phyloP scores from a whole-genome alignment of 1,139 yeast genomes.

The Saccharomyces hybrid region DNA sequence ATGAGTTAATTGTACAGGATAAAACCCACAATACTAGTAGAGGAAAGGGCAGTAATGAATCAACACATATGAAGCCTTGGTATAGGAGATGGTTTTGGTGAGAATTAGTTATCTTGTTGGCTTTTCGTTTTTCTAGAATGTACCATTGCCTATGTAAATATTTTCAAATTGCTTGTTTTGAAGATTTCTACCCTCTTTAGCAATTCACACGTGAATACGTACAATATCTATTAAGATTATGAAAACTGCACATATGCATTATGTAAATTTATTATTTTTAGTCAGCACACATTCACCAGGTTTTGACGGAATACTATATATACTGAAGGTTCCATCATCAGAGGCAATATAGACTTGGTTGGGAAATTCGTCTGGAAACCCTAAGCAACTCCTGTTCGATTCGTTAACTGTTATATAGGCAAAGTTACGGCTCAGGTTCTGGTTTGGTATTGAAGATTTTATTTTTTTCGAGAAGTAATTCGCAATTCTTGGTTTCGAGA shows the following conservation, averaged over 20 bases:
- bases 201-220: neutral
- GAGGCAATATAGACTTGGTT: conserved; percentile 25
- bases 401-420: conserved; percentile 26
- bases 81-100: conserved; percentile 14
- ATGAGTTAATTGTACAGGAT: conserved; percentile 6
- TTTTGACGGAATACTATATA: conserved; percentile 24
- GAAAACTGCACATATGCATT: conserved; percentile 1
- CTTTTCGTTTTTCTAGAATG: neutral
- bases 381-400: conserved; percentile 17
- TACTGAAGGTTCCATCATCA: conserved; percentile 24
- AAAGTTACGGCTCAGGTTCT: conserved; percentile 25
- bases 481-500: conserved; percentile 9
- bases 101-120: neutral
- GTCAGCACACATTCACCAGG: conserved; percentile 26
- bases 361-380: conserved; percentile 29
- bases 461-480: conserved; percentile 22
- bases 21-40: conserved; percentile 3
- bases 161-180: neutral
- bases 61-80: conserved; percentile 10
- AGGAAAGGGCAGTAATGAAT: neutral
- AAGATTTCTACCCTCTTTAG: neutral
- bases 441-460: conserved; percentile 26
- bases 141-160: neutral
- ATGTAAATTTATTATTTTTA: conserved; percentile 21
- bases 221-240: neutral